A percentile compares a stretch with the other conserved stretches of the same genome.
phyloP scores from a whole-genome alignment of 2,329 filamentous ascomycete species.

The Monilinia aucupariae region DNA sequence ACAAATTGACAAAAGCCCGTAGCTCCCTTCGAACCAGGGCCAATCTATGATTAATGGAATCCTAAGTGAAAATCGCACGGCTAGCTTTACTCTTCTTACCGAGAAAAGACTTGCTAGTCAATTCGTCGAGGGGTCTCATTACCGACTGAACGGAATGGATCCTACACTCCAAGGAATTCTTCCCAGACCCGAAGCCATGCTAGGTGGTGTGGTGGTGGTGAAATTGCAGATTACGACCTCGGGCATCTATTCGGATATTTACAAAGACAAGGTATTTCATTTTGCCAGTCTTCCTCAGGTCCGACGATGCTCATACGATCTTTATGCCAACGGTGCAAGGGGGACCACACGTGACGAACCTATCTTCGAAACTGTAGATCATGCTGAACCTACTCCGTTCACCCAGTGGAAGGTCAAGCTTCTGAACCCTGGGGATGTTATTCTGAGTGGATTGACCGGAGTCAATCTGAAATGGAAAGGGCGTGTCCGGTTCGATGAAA shows the following conservation, averaged over 20 bases:
- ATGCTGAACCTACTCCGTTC: slow-evolving; percentile 7
- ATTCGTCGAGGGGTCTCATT: slow-evolving; percentile 11
- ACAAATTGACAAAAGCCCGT: background rate
- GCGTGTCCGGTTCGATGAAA: background rate
- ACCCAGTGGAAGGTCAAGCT: slow-evolving; percentile 13
- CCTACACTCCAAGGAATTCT: background rate
- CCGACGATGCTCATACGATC: slow-evolving; percentile 12
- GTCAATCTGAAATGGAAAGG: slow-evolving; percentile 7
- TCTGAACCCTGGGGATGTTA: slow-evolving; percentile 1
- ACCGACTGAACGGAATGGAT: slow-evolving; percentile 8
- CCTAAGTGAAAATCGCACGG: background rate
- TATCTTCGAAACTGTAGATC: slow-evolving; percentile 8
- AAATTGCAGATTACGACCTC: slow-evolving; percentile 6
- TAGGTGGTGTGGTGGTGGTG: slow-evolving; percentile 2
- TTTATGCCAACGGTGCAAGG: background rate
- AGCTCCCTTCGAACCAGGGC: slow-evolving; percentile 8
- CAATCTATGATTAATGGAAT: slow-evolving; percentile 5
- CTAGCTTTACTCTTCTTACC: slow-evolving; percentile 9
- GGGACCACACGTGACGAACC: slow-evolving; percentile 1
- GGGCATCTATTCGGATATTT: slow-evolving; percentile 8
- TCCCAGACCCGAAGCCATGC: slow-evolving; percentile 1
- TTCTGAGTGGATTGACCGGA: background rate
- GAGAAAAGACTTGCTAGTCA: slow-evolving; percentile 6
- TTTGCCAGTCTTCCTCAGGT: slow-evolving; percentile 5
- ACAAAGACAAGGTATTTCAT: slow-evolving; percentile 1